Base-by-base conservation (phyloP, 345 rosid genomes). In the Eucalyptus victrix region DNA sequence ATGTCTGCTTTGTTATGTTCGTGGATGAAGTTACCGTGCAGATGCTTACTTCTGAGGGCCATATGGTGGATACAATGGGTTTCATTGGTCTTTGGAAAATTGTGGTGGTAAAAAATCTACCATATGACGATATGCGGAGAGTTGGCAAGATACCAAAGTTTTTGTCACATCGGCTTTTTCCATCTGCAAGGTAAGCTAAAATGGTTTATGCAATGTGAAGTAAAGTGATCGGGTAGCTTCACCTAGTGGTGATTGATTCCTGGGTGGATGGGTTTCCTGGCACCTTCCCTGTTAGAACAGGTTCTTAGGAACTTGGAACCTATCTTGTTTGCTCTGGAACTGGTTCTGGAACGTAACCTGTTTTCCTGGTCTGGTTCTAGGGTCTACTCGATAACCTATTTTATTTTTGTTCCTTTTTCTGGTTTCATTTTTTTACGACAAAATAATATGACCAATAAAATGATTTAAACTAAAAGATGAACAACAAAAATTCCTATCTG, bases 1-100 rank as follows among this genome's bases (percentile, higher is more conserved):
- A 98, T 92, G 99, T 96, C 86, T 98, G 99, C 95, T 98, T 98
- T 93, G 97, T 98, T 88, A 94, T 98, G 97, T 98, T 98, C 65
- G 92, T 96, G 95, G 99, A 98, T 91, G 98, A 96, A 89, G 89
- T 92, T 88, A 97, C 99, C 34, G 89, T 95, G 92, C 95, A 93
- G 90, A 95, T 96, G 85, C 95, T 96, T 91, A 91, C 90, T 90
- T 94, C 98, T 34, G 99, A 98, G 92, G 99, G 98, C 67, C 95
- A 94, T 28, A 91, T 94, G 87, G 95, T 94, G 89, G 98, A 97
- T 92, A 94, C 95, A 88, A 92, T 93, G 89, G 99, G 99, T 87
- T 97, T 94, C 88, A 93, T 97, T 93, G 99, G 99, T 93, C 89
- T 98, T 87, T 98, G 99, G 99, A 98, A 93, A 95, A 91, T 97